These are phyloP conservation scores for Cucurbitaria berberidis DNA, from an alignment of 2,329 filamentous ascomycete species.

Conservation along the genomic window DNA sequence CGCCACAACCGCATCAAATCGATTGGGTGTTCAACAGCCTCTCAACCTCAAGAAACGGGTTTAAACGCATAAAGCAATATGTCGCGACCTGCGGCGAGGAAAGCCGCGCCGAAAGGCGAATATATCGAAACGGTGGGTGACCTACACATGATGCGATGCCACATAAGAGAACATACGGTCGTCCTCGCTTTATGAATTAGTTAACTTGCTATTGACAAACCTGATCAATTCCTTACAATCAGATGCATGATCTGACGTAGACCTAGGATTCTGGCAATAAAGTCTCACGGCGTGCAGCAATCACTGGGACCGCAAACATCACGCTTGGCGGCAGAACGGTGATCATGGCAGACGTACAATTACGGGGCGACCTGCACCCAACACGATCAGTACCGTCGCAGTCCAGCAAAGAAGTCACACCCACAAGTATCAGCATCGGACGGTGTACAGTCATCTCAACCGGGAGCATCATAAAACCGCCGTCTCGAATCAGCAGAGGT, in stretches of 20 bases:
- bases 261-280: slow-evolving; percentile 94
- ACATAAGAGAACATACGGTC: background rate
- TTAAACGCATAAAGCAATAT: slow-evolving; percentile 27
- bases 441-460: slow-evolving; percentile 88
- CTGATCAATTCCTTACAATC: background rate
- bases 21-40: background rate
- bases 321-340: slow-evolving; percentile 94
- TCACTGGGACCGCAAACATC: slow-evolving; percentile 96
- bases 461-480: slow-evolving; percentile 79
- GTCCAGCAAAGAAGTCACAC: slow-evolving; percentile 41
- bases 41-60: background rate
- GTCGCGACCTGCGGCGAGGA: slow-evolving; percentile 60
- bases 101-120: slow-evolving; percentile 74
- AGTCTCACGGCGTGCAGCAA: slow-evolving; percentile 87
- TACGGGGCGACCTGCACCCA: slow-evolving; percentile 80
- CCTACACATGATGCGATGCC: background rate
- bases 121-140: slow-evolving; percentile 92
- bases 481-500: slow-evolving; percentile 81
- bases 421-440: slow-evolving; percentile 78
- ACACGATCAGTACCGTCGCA: slow-evolving; percentile 46
- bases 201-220: background rate
- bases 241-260: background rate
- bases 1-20: slow-evolving; percentile 1
- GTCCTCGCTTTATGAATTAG: background rate
- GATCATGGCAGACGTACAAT: slow-evolving; percentile 92